These are phyloP conservation scores for Aspergillus sp. DNA, from an alignment of 2,329 filamentous ascomycete genomes.

Conservation along the genomic window DNA sequence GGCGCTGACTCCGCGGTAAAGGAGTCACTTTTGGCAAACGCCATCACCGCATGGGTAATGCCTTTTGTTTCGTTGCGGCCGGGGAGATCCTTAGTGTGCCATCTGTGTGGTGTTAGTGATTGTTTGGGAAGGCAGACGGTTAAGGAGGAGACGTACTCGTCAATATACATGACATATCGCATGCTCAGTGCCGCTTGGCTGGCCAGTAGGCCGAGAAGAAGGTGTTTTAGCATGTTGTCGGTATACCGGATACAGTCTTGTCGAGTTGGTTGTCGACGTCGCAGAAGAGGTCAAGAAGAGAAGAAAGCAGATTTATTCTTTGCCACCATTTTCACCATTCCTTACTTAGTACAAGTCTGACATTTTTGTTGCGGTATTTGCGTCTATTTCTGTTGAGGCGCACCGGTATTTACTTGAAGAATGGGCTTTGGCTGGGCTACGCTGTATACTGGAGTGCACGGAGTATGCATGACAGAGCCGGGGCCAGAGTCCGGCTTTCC, in stretches of 20 bases:
- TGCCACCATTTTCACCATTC: no score
- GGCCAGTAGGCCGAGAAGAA: constrained; percentile 23
- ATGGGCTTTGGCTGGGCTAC: no score
- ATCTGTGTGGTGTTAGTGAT: constrained; percentile 23
- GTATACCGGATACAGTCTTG: no score
- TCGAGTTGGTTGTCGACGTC: neutral
- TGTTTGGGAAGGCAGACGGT: neutral
- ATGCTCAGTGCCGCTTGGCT: constrained; percentile 21
- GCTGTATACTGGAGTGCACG: no score
- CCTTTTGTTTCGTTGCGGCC: constrained; percentile 28
- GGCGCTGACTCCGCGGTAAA: constrained; percentile 42
- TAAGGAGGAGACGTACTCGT: constrained; percentile 30
- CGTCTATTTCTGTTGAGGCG: no score
- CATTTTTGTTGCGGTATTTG: no score
- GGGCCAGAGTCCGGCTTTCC: no score
- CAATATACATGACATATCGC: constrained; percentile 40
- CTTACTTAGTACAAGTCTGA: no score
- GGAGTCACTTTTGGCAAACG: constrained; percentile 45
- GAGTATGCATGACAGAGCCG: no score
- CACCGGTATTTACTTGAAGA: no score
- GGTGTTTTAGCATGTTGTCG: constrained; percentile 7
- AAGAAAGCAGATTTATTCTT: no score
- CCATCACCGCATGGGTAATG: constrained; percentile 49
- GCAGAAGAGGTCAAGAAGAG: neutral
- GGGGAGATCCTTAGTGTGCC: constrained; percentile 33